phyloP scores from a whole-genome alignment of 208 protist genomes.

The Wallacemonas rigidus region DNA sequence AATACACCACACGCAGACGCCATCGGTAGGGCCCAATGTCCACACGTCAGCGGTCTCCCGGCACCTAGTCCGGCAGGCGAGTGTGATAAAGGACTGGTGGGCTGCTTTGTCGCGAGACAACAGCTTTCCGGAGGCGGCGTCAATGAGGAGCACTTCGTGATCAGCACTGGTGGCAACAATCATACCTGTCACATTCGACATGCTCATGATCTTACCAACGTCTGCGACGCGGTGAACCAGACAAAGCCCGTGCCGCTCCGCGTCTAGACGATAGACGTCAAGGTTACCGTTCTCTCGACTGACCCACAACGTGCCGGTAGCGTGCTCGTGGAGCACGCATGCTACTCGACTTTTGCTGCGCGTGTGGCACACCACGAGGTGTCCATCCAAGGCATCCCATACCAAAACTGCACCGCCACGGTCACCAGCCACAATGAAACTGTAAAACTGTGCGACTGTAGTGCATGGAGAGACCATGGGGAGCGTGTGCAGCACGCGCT shows the following conservation, averaged over 20 bases:
- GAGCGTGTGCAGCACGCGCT: constrained; percentile 40
- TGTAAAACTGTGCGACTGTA: constrained; percentile 44
- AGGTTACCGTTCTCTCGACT: constrained; percentile 55
- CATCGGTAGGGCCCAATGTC: constrained; percentile 59
- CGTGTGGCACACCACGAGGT: constrained; percentile 32
- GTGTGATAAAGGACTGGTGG: constrained; percentile 62
- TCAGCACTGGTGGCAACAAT: constrained; percentile 61
- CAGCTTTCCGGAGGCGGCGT: constrained; percentile 38
- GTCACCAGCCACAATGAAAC: constrained; percentile 64
- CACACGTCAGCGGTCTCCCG: constrained; percentile 62
- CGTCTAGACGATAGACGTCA: constrained; percentile 53
- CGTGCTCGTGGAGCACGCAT: constrained; percentile 52
- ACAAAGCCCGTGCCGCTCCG: constrained; percentile 1
- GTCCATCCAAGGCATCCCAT: constrained; percentile 46
- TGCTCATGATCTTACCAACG: constrained; percentile 46
- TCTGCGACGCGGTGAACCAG: constrained; percentile 31
- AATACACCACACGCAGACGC: constrained; percentile 46
- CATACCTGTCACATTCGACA: constrained; percentile 60
- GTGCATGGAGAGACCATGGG: constrained; percentile 46
- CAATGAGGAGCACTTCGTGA: constrained; percentile 45
- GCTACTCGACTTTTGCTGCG: constrained; percentile 46
- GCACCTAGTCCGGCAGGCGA: constrained; percentile 38
- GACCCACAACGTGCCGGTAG: constrained; percentile 68
- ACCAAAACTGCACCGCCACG: constrained; percentile 50
- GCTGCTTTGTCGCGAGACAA: constrained; percentile 14